phyloP scores from a whole-genome alignment of 305 asterid species.

The Solanum hybrid region DNA sequence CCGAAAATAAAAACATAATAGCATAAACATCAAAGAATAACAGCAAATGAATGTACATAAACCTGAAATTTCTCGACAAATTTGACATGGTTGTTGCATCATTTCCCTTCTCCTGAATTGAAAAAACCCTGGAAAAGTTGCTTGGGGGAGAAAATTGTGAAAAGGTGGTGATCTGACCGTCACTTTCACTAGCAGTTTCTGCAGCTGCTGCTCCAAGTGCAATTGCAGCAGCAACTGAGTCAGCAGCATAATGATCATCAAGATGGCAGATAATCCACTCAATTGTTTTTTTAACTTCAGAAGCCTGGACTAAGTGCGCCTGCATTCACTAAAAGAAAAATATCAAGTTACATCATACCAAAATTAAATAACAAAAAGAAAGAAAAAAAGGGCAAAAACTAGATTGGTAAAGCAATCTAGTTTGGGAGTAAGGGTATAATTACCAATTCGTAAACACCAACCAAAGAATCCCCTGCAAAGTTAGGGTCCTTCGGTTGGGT shows the following conservation, averaged over 20 bases:
- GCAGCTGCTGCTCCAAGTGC: constrained; percentile 88
- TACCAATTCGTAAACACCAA: background rate
- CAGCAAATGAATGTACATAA: constrained; percentile 16
- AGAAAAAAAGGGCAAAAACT: background rate
- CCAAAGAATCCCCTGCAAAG: background rate
- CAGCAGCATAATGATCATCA: constrained; percentile 96
- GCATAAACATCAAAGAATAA: constrained; percentile 2
- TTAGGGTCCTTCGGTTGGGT: background rate
- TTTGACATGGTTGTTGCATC: constrained; percentile 51
- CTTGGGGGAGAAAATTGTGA: constrained; percentile 38
- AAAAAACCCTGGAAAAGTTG: constrained; percentile 26
- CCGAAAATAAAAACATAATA: background rate
- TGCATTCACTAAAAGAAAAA: constrained; percentile 91
- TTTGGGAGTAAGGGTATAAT: background rate
- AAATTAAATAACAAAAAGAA: background rate
- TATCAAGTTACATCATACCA: constrained; percentile 65
- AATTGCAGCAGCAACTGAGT: constrained; percentile 94
- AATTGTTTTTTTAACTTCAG: constrained; percentile 91
- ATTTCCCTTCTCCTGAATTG: constrained; percentile 57
- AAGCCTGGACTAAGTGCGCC: constrained; percentile 87
- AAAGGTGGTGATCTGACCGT: constrained; percentile 40
- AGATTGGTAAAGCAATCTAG: background rate
- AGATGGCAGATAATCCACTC: constrained; percentile 95
- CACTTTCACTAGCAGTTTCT: constrained; percentile 51
- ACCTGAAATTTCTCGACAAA: constrained; percentile 83